phyloP scores from a whole-genome alignment of 129 eudicot genomes.

The carrot (Daucus carota) region DH1_v3.0 NC_030382.2:34585001-34585500 shows the following conservation, averaged over 20 bases:
- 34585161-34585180: constrained; percentile 84
- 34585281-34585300: constrained; percentile 81
- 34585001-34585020: background rate
- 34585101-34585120: background rate
- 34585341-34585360: constrained; percentile 55
- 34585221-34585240: constrained; percentile 89
- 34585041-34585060: background rate
- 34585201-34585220: constrained; percentile 78
- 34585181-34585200: constrained; percentile 56
- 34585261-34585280: constrained; percentile 77
- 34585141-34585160: constrained; percentile 31
- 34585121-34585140: background rate
- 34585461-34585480: constrained; percentile 95
- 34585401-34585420: background rate
- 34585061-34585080: background rate
- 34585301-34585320: constrained; percentile 95
- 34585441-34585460: constrained; percentile 23
- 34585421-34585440: background rate
- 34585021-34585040: background rate
- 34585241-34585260: constrained; percentile 92
- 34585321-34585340: constrained; percentile 74
- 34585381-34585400: background rate
- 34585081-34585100: background rate
- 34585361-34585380: background rate
- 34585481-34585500: constrained; percentile 86